Conservation (phyloP, 108 stramenopile genomes). For the Thalassiosira profunda region DNA sequence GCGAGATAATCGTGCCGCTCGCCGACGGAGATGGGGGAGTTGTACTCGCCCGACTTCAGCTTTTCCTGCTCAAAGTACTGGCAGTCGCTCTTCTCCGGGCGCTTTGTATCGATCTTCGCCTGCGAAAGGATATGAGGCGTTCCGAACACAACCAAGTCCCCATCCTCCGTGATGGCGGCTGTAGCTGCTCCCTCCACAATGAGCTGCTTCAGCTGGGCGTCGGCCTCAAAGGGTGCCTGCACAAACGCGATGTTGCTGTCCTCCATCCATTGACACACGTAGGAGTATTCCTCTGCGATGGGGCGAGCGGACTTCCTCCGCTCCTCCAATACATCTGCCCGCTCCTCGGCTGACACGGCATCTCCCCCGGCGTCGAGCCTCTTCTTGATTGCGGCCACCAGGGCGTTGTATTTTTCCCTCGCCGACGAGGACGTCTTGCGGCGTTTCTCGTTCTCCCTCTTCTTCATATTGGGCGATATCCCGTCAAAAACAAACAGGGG, state of each 20-base stretch:
- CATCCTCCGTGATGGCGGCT: constrained; percentile 12
- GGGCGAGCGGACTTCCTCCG: not conserved
- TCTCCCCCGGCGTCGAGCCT: not conserved
- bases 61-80: not conserved
- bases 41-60: not conserved
- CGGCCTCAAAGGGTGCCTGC: constrained; percentile 6
- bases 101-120: not conserved
- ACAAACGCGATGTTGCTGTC: not conserved
- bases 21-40: not conserved
- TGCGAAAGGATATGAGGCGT: not conserved
- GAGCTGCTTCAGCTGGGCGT: not conserved
- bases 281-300: not conserved
- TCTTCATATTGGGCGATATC: not conserved
- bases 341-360: not conserved
- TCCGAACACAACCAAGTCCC: constrained; percentile 4
- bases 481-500: constrained; percentile 21
- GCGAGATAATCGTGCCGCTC: not conserved
- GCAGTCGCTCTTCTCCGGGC: not conserved
- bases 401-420: not conserved
- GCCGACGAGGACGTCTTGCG: no score
- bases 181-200: constrained; percentile 1
- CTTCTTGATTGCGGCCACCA: not conserved
- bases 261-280: not conserved
- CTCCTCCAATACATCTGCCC: not conserved
- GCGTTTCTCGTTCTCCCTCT: not conserved